Evolutionary conservation across 805 yeast genomes (phyloP).

Genomic region (Schwanniomyces sp.): DNA sequence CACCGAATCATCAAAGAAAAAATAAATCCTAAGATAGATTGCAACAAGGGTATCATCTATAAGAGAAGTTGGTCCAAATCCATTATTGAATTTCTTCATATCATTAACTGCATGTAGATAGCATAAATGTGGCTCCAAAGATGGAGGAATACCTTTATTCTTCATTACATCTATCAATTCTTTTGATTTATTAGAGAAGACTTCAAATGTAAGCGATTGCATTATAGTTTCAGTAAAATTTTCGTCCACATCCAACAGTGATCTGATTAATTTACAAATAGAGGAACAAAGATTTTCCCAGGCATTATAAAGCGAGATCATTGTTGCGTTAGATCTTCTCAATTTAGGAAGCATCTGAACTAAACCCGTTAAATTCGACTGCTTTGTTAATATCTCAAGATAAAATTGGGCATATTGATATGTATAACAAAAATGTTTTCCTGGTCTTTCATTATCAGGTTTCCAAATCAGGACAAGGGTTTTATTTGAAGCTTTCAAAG

Average conservation of each 20-base stretch:
- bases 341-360: constrained; percentile 66
- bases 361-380: constrained; percentile 59
- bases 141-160: constrained; percentile 33
- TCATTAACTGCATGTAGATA: constrained; percentile 55
- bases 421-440: constrained; percentile 83
- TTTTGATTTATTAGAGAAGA: constrained; percentile 42
- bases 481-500: constrained; percentile 66
- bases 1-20: constrained; percentile 8
- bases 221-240: constrained; percentile 54
- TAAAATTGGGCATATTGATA: constrained; percentile 66
- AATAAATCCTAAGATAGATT: constrained; percentile 53
- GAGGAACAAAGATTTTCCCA: constrained; percentile 65
- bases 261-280: constrained; percentile 52
- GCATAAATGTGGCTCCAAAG: constrained; percentile 39
- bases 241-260: constrained; percentile 40
- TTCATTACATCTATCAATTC: constrained; percentile 22
- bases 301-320: constrained; percentile 60
- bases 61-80: constrained; percentile 73
- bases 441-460: constrained; percentile 88
- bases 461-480: constrained; percentile 87
- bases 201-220: constrained; percentile 41
- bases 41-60: constrained; percentile 73
- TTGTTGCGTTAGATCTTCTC: constrained; percentile 74
- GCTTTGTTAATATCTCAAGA: constrained; percentile 52
- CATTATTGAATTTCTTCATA: constrained; percentile 71